Base-by-base conservation (phyloP, 2,329 filamentous ascomycete genomes). In the Pseudocercospora musae region DNA sequence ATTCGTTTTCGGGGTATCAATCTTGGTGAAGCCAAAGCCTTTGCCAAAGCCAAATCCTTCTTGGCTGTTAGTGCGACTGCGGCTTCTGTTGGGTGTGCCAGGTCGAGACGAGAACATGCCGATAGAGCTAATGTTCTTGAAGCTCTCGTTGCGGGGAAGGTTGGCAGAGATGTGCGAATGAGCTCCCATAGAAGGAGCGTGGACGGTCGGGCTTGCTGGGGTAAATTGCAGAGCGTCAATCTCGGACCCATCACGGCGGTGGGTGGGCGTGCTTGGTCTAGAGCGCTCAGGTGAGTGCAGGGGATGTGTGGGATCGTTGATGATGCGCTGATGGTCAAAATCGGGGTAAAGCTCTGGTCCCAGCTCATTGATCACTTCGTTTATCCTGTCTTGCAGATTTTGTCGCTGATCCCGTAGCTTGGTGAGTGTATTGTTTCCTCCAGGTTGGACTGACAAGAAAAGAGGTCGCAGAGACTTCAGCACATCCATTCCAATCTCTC, bases 401-500 rank as follows among this genome's bases (percentile, higher is more conserved):
- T 85, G 88, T 58, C 95, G 87, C 64, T 86, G 83, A 68, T 85
- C 79, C 62, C 92, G 87, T 56, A 99, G 84, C 70, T 89, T 89
- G 66, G 91, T 85, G 54, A 99, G 86, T 62, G 89, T 91, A 78
- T 93, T 96, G 75, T 87, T 89, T 1, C 91, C 94, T 4, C 87
- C 87, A 1, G 95, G 95, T 70, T 90, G 89, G 71, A 98, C 84
- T 67, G 91, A 95, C 33, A 97, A 82, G 50, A 96, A 81, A 9
- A 99, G 85, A 5, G 95, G 95, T 9, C 92, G 87, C 15, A 99
- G 84, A 0, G 94, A 98, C 78, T 98, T 99, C 79, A 95, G 81
- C 60, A 99, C 97, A 74, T 99, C 95, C 92, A 99, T 97, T 57
- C 94, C 95, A n/a, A 96, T 89, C 78, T 99, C 95, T 52, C 95